These are phyloP conservation scores for Alternaria arborescens DNA, from an alignment of 2,329 filamentous ascomycete species.

Conservation along the genomic window DNA sequence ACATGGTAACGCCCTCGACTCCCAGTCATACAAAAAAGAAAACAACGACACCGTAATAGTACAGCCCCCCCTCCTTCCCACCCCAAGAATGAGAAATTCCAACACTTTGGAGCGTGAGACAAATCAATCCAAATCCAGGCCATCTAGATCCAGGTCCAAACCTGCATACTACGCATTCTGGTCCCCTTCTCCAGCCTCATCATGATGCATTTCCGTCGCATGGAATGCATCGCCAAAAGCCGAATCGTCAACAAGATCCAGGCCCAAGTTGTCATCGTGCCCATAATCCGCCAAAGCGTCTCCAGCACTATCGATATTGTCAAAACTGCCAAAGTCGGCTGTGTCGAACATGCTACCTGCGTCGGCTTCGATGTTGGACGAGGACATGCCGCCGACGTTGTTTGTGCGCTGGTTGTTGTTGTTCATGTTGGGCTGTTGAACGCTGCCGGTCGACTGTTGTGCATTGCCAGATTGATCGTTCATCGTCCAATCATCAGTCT, in stretches of 20 bases:
- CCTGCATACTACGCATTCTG: constrained; percentile 27
- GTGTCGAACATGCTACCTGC: constrained; percentile 50
- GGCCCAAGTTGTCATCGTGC: constrained; percentile 48
- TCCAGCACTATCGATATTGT: constrained; percentile 51
- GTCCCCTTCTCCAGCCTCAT: constrained; percentile 41
- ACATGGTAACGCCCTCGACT: constrained; percentile 1
- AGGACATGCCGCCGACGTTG: constrained; percentile 24
- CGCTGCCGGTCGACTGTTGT: constrained; percentile 28
- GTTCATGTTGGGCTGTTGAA: constrained; percentile 28
- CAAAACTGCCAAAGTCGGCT: constrained; percentile 48
- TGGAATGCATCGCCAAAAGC: constrained; percentile 54
- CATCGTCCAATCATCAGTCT: constrained; percentile 50
- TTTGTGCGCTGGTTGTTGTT: constrained; percentile 29
- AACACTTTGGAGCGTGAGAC: background rate
- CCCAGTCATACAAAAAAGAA: constrained; percentile 6
- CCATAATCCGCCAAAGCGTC: constrained; percentile 51
- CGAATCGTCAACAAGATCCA: constrained; percentile 51
- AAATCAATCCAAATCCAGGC: background rate
- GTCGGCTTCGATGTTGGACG: constrained; percentile 41
- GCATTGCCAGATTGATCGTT: constrained; percentile 33
- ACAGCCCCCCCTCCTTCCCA: background rate
- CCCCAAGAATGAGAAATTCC: constrained; percentile 1
- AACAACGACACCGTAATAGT: constrained; percentile 2
- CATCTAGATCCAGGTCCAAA: background rate
- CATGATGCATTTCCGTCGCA: constrained; percentile 47